These are phyloP conservation scores for Aspergillus japonicus DNA, from an alignment of 2,329 filamentous ascomycete species.

Conservation along the genomic window DNA sequence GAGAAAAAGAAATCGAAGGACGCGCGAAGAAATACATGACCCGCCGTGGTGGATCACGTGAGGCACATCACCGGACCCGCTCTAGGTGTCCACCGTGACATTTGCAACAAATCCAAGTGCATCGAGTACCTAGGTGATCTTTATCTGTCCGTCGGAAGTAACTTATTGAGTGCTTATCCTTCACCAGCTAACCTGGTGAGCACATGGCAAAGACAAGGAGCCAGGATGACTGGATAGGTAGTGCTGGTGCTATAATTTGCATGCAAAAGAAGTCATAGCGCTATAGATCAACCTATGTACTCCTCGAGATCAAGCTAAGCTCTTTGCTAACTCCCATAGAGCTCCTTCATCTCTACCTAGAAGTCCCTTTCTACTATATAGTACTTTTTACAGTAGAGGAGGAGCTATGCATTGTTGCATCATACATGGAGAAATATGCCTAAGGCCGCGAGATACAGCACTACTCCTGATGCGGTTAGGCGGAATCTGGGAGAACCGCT, in stretches of 20 bases:
- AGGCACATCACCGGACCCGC: background rate
- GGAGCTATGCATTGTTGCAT: background rate
- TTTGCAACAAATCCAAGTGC: background rate
- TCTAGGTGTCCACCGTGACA: background rate
- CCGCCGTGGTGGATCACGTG: constrained; percentile 22
- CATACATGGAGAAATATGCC: background rate
- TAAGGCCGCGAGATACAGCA: background rate
- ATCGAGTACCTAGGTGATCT: too few relatives aligned
- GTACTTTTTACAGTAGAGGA: background rate
- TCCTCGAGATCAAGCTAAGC: background rate
- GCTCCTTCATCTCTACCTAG: too few relatives aligned
- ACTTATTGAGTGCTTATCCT: too few relatives aligned
- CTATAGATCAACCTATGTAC: background rate
- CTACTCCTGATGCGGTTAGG: constrained; percentile 25
- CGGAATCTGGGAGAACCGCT: constrained; percentile 10
- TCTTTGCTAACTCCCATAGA: too few relatives aligned
- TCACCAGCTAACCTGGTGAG: too few relatives aligned
- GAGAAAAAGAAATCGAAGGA: constrained; percentile 18
- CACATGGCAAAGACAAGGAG: too few relatives aligned
- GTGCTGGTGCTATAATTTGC: too few relatives aligned
- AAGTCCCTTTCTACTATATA: too few relatives aligned
- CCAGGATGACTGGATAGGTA: too few relatives aligned
- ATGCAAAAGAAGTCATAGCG: too few relatives aligned
- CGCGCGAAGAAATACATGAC: constrained; percentile 21
- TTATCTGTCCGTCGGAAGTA: too few relatives aligned